Evolutionary conservation across 345 rosid species (phyloP).

Genomic region (Ceriops decandra): DNA sequence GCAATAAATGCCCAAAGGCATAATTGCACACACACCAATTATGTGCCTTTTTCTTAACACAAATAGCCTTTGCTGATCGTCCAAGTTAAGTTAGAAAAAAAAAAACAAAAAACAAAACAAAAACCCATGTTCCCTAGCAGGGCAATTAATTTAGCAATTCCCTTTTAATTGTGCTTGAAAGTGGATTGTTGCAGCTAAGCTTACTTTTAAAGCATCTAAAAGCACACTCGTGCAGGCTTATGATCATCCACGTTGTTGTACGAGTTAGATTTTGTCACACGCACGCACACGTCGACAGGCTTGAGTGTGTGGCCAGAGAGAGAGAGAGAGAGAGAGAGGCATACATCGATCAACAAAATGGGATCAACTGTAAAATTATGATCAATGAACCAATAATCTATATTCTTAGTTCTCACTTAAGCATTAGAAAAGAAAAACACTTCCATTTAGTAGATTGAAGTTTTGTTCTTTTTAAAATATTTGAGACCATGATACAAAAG

Average conservation of each 20-base stretch:
- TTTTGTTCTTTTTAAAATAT: too few species aligned
- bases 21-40: conserved; percentile 20
- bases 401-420: neutral
- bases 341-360: neutral
- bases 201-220: conserved; percentile 5
- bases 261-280: conserved; percentile 17
- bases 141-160: neutral
- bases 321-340: too few species aligned
- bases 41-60: neutral
- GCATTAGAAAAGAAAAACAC: neutral
- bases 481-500: too few species aligned
- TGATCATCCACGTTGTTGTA: conserved; percentile 8
- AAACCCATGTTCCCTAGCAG: neutral
- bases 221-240: conserved; percentile 5
- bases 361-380: neutral
- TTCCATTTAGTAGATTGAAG: too few species aligned
- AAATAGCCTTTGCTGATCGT: conserved; percentile 40
- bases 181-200: neutral
- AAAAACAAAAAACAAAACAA: too few species aligned
- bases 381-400: neutral
- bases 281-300: too few species aligned
- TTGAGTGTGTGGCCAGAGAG: too few species aligned
- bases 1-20: conserved; percentile 19
- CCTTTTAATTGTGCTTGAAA: neutral
- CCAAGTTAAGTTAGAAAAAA: conserved; percentile 24